Conservation (phyloP, 495 filamentous ascomycete species). For the Aspergillus mulundensis region DNA sequence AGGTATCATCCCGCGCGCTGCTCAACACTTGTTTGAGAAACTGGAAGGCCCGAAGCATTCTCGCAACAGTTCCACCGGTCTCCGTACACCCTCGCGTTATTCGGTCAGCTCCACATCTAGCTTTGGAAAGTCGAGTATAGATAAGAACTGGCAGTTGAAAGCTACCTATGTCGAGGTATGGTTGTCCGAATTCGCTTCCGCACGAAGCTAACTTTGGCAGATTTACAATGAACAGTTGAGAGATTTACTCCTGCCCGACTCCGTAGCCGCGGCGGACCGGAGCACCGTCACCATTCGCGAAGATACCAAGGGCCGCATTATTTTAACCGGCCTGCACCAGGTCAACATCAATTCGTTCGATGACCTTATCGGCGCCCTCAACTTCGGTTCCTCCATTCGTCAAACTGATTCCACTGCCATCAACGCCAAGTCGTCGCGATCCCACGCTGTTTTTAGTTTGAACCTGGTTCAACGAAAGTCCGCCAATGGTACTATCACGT, state of each 20-base stretch:
- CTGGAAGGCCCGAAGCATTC: slow-evolving; percentile 56
- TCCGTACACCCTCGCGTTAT: slow-evolving; percentile 78
- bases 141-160: slow-evolving; percentile 89
- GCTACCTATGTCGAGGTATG: slow-evolving; percentile 91
- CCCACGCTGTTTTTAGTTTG: slow-evolving; percentile 94
- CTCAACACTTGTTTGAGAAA: slow-evolving; percentile 80
- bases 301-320: slow-evolving; percentile 91
- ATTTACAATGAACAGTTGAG: slow-evolving; percentile 97
- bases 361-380: slow-evolving; percentile 82
- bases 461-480: slow-evolving; percentile 86
- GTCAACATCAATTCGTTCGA: slow-evolving; percentile 89
- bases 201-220: slow-evolving; percentile 26
- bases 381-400: slow-evolving; percentile 88
- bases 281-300: slow-evolving; percentile 79
- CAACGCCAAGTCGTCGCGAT: slow-evolving; percentile 97
- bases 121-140: slow-evolving; percentile 46
- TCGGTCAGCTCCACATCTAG: slow-evolving; percentile 58
- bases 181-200: neutral
- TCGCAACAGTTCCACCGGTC: slow-evolving; percentile 66
- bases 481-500: slow-evolving; percentile 43
- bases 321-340: slow-evolving; percentile 84
- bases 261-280: slow-evolving; percentile 63
- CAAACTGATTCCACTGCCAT: slow-evolving; percentile 99
- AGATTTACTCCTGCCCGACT: slow-evolving; percentile 82
- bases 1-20: slow-evolving; percentile 95